These are phyloP conservation scores for Colletotrichum karsti DNA, from an alignment of 2,329 filamentous ascomycete genomes.

Conservation along the genomic window DNA sequence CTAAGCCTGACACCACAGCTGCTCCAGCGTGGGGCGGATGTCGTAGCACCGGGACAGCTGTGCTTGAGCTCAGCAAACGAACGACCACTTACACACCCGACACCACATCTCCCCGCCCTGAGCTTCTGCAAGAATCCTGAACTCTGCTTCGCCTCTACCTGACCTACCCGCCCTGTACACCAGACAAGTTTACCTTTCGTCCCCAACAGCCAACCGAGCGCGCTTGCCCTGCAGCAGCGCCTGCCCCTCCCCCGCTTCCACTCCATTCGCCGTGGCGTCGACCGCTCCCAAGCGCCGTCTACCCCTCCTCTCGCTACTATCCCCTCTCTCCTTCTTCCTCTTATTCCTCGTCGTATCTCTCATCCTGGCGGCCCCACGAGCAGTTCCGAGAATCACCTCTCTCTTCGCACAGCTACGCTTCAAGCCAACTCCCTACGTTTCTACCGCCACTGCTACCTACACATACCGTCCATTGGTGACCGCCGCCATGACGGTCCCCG, in stretches of 20 bases:
- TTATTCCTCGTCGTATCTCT: constrained; percentile 63
- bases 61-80: constrained; percentile 1
- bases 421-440: constrained; percentile 37
- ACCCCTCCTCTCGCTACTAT: constrained; percentile 49
- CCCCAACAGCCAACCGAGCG: too few relatives aligned
- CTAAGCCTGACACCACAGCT: not conserved
- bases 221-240: constrained; percentile 15
- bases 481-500: constrained; percentile 67
- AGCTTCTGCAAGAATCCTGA: constrained; percentile 17
- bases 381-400: constrained; percentile 65
- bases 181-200: too few relatives aligned
- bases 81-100: constrained; percentile 1
- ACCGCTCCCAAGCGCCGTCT: constrained; percentile 30
- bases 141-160: not conserved
- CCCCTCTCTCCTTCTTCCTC: constrained; percentile 59
- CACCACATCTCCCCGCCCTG: not conserved
- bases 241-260: constrained; percentile 23
- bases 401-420: constrained; percentile 65
- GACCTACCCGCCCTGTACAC: not conserved
- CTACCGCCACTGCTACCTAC: constrained; percentile 40
- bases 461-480: constrained; percentile 47
- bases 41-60: constrained; percentile 14
- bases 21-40: constrained; percentile 13
- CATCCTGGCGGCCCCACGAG: constrained; percentile 74
- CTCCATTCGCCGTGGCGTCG: constrained; percentile 47